Percentiles rank a stretch among this genome's conserved stretches.
Conservation (phyloP, 306 rosid species). For the Pueraria montana region DNA sequence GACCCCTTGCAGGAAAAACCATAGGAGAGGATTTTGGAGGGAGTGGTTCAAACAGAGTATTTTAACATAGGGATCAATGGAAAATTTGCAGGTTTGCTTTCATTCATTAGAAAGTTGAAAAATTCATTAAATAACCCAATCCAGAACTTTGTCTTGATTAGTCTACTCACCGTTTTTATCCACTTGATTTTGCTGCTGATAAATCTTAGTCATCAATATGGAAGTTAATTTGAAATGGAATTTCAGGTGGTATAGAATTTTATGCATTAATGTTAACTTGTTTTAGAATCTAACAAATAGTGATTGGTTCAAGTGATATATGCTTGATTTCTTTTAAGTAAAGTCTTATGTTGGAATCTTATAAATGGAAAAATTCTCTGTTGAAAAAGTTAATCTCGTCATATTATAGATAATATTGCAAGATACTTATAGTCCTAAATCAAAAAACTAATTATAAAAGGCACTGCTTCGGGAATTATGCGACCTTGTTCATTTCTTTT, state of each 20-base stretch:
- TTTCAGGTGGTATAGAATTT: not conserved
- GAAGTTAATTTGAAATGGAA: constrained; percentile 15
- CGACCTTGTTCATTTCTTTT: not conserved
- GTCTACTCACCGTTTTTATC: not conserved
- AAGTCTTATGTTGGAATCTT: not conserved
- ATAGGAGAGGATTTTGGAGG: not conserved
- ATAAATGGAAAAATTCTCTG: not conserved
- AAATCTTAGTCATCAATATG: not conserved
- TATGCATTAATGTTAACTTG: not conserved
- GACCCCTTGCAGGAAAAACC: too few species aligned
- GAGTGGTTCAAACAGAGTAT: not conserved
- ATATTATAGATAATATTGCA: not conserved
- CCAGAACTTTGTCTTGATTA: not conserved
- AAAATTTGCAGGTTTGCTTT: constrained; percentile 1
- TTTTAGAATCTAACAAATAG: not conserved
- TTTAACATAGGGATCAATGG: constrained; percentile 13
- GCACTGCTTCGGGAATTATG: not conserved
- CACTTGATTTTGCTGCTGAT: constrained; percentile 12
- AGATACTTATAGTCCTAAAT: not conserved
- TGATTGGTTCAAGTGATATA: not conserved
- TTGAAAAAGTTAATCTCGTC: not conserved
- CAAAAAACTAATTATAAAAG: not conserved
- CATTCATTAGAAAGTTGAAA: not conserved
- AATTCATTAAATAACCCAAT: not conserved
- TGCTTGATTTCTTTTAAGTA: not conserved